Percentiles rank a stretch among this genome's conserved stretches.
Conservation (phyloP, 2,329 filamentous ascomycete genomes). For the Monilinia fructicola region DNA sequence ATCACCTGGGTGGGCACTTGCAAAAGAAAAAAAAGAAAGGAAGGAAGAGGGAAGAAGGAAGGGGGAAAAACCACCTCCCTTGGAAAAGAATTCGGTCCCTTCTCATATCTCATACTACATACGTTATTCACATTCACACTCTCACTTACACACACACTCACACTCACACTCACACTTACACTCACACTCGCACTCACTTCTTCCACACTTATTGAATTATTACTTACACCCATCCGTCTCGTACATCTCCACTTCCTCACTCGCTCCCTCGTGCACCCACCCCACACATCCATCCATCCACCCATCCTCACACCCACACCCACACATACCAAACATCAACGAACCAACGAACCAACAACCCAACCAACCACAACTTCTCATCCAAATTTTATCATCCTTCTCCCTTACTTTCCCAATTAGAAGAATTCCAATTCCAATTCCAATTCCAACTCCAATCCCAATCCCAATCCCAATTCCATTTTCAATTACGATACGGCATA, state of each 20-base stretch:
- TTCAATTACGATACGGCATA: not conserved
- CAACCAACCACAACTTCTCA: conserved; percentile 22
- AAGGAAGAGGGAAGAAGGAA: too few species aligned
- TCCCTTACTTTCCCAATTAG: conserved; percentile 23
- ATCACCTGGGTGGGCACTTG: too few species aligned
- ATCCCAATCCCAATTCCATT: not conserved
- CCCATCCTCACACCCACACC: not conserved
- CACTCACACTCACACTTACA: too few species aligned
- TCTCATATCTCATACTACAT: too few species aligned
- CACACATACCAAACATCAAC: too few species aligned
- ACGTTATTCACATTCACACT: too few species aligned
- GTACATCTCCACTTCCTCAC: conserved; percentile 6
- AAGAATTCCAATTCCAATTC: conserved; percentile 15
- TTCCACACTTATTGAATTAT: too few species aligned
- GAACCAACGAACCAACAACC: conserved; percentile 12
- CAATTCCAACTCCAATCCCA: not conserved
- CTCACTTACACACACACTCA: too few species aligned
- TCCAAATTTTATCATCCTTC: conserved; percentile 8
- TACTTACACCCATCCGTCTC: not conserved
- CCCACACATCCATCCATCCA: not conserved
- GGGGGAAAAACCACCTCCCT: too few species aligned
- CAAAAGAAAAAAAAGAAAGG: too few species aligned
- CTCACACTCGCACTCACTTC: too few species aligned
- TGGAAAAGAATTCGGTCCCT: too few species aligned
- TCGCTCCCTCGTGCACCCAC: not conserved